Evolutionary conservation across 148 eudicot genomes (phyloP).

Genomic region (Chenopodium formosanum): DNA sequence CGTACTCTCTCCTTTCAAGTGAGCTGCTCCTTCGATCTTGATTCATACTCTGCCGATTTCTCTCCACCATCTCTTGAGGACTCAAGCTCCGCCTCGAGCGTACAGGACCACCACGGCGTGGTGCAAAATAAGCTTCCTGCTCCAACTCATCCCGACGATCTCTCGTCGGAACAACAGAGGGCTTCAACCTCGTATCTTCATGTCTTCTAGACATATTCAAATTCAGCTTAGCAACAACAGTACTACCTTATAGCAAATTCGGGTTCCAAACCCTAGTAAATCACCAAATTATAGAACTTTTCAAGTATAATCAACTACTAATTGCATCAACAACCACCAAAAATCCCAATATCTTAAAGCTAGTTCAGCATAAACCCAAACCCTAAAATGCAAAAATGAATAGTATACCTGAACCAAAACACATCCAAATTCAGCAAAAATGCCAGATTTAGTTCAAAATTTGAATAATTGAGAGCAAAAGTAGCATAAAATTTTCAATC

Average conservation of each 20-base stretch:
- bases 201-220: conserved; percentile 17
- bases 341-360: not conserved
- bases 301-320: not conserved
- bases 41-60: not conserved
- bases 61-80: conserved; percentile 19
- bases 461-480: too few relatives aligned
- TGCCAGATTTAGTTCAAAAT: too few relatives aligned
- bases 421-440: too few relatives aligned
- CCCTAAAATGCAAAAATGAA: not conserved
- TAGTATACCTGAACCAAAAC: too few relatives aligned
- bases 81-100: conserved; percentile 27
- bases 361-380: conserved; percentile 8
- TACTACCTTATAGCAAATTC: not conserved
- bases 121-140: conserved; percentile 18
- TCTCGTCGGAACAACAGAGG: conserved; percentile 15
- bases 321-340: not conserved
- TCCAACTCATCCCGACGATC: conserved; percentile 15
- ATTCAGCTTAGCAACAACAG: not conserved
- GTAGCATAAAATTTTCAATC: too few relatives aligned
- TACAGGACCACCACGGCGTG: conserved; percentile 17
- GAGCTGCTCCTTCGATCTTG: conserved; percentile 23
- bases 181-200: conserved; percentile 17
- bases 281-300: not conserved
- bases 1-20: conserved; percentile 22
- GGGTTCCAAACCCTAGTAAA: not conserved